A percentile compares a stretch with the other conserved stretches of the same genome.
Evolutionary conservation across 148 eudicot genomes (phyloP).

Genomic region (Beta vulgaris): DNA sequence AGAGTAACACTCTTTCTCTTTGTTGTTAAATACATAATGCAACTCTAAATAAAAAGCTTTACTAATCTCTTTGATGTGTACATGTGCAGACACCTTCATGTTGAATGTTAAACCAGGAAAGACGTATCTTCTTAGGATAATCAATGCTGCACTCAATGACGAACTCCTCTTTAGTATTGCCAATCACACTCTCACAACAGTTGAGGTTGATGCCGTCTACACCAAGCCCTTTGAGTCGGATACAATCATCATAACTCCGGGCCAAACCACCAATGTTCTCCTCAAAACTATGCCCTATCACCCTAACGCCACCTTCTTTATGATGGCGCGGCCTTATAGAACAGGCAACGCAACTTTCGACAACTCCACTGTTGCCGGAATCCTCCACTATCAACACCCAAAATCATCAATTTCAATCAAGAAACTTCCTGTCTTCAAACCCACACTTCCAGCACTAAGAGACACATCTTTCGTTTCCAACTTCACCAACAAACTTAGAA

Average conservation of each 20-base stretch:
- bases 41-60: not conserved
- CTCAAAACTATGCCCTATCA: conserved; percentile 34
- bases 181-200: conserved; percentile 50
- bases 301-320: conserved; percentile 38
- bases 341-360: conserved; percentile 49
- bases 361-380: conserved; percentile 50
- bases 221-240: conserved; percentile 48
- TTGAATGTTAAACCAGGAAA: conserved; percentile 48
- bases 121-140: conserved; percentile 42
- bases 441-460: conserved; percentile 33
- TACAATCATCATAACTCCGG: conserved; percentile 43
- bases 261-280: conserved; percentile 51
- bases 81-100: conserved; percentile 42
- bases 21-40: too few species aligned
- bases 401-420: conserved; percentile 4
- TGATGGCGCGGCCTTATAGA: conserved; percentile 47
- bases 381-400: conserved; percentile 37
- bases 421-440: conserved; percentile 33
- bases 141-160: conserved; percentile 60
- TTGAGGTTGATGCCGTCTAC: conserved; percentile 50
- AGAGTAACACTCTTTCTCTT: too few species aligned
- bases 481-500: conserved; percentile 33
- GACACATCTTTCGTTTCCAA: conserved; percentile 42
- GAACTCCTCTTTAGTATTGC: conserved; percentile 54
- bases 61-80: not conserved